Evolutionary conservation across 768 basidiomycete genomes (phyloP).

Genomic region (Hygrophoropsis aurantiaca): DNA sequence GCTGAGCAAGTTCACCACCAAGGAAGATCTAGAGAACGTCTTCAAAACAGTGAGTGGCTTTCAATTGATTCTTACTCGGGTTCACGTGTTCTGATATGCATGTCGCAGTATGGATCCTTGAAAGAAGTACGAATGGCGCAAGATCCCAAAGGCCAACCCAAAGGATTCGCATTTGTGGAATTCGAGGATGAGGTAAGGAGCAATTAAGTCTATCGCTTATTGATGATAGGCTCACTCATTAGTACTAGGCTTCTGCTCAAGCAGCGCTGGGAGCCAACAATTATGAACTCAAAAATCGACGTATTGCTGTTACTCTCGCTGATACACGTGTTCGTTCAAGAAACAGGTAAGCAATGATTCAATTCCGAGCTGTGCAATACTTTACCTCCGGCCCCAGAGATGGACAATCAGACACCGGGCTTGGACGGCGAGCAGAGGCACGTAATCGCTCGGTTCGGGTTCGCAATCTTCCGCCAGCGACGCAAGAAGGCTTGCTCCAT

Average conservation of each 20-base stretch:
- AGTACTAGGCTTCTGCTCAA: slow-evolving; percentile 61
- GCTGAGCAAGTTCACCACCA: slow-evolving; percentile 73
- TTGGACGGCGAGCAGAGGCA: slow-evolving; percentile 53
- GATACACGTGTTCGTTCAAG: slow-evolving; percentile 65
- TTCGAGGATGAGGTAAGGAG: slow-evolving; percentile 74
- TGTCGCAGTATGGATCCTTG: slow-evolving; percentile 70
- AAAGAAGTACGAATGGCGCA: slow-evolving; percentile 79
- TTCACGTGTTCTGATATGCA: slow-evolving; percentile 6
- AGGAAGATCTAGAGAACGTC: slow-evolving; percentile 73
- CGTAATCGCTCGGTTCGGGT: slow-evolving; percentile 76
- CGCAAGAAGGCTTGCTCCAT: slow-evolving; percentile 91
- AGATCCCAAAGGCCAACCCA: slow-evolving; percentile 68
- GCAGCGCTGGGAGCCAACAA: slow-evolving; percentile 81
- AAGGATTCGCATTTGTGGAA: slow-evolving; percentile 92
- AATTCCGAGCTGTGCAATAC: slow-evolving; percentile 1
- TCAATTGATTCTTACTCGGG: background rate
- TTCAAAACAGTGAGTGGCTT: slow-evolving; percentile 65
- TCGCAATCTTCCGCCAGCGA: slow-evolving; percentile 66
- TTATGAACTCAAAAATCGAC: slow-evolving; percentile 83
- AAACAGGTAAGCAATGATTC: slow-evolving; percentile 54
- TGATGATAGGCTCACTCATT: slow-evolving; percentile 1
- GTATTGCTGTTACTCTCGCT: slow-evolving; percentile 84
- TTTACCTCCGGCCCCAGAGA: slow-evolving; percentile 28
- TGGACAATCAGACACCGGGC: slow-evolving; percentile 51
- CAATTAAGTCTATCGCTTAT: background rate